Conservation (phyloP, 2,329 filamentous ascomycete species). For the Laburnicola sp. region DNA sequence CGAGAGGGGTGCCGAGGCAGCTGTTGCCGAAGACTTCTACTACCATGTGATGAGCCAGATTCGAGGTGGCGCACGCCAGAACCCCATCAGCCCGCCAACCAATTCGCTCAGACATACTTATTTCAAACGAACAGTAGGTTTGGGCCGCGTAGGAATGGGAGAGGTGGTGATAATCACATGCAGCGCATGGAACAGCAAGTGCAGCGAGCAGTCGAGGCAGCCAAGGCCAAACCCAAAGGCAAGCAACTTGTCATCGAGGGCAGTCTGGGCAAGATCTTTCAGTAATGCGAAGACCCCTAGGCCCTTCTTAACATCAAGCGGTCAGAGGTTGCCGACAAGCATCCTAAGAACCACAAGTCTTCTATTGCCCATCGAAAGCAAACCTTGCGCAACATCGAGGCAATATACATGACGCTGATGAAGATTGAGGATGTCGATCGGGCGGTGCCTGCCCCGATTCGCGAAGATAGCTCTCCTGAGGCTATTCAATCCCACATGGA, state of each 20-base stretch:
- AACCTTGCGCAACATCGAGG: slow-evolving; percentile 83
- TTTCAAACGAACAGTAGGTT: slow-evolving; percentile 90
- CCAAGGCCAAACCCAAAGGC: slow-evolving; percentile 96
- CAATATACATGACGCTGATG: slow-evolving; percentile 86
- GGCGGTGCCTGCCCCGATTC: slow-evolving; percentile 69
- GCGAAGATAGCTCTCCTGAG: slow-evolving; percentile 67
- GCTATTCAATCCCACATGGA: slow-evolving; percentile 74
- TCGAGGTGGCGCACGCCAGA: slow-evolving; percentile 82
- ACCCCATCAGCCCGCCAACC: slow-evolving; percentile 88
- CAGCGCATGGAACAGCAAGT: slow-evolving; percentile 99
- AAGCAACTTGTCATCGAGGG: slow-evolving; percentile 96
- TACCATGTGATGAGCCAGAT: slow-evolving; percentile 98
- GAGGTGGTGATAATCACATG: slow-evolving; percentile 93
- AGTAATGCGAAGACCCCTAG: slow-evolving; percentile 98
- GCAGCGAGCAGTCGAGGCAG: slow-evolving; percentile 92
- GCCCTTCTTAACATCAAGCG: slow-evolving; percentile 95
- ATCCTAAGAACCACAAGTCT: slow-evolving; percentile 48
- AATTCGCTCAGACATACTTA: slow-evolving; percentile 96
- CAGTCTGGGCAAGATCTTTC: slow-evolving; percentile 96
- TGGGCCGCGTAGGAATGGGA: slow-evolving; percentile 73
- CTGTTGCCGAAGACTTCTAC: slow-evolving; percentile 92
- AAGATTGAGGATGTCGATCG: slow-evolving; percentile 91
- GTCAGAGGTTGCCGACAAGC: slow-evolving; percentile 64
- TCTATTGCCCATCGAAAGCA: slow-evolving; percentile 76
- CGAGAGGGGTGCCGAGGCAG: slow-evolving; percentile 77